Base-by-base conservation (phyloP, 768 basidiomycete genomes). In the Exidia glandulosa region DNA sequence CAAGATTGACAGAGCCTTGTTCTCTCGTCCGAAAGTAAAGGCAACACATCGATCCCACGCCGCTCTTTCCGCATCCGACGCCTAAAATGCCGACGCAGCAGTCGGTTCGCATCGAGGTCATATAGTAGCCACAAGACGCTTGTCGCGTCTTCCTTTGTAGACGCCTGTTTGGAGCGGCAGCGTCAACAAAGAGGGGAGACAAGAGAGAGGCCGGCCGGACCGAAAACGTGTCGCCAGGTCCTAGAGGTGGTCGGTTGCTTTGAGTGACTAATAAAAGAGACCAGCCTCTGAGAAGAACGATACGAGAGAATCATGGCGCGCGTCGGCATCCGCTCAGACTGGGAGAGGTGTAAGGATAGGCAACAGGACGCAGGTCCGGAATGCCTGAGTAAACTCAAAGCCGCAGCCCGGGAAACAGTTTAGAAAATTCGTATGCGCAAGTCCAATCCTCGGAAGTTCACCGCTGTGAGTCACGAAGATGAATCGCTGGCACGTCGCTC, bases 61-160 rank as follows among this genome's bases (percentile, higher is more conserved):
- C 25, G 25, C 50, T 6, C 50, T 27, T 14, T 54, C 25, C 50
- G 89, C 90, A 68, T 94, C 87, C 2, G 88, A 78, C 62, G 84
- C 83, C 63, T 92, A 77, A 70, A 93, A 92, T 6, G 94, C 90
- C 45, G 94, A 76, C 1, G 86, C 86, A 7, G 84, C 85, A 25
- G 83, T 82, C 70, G 66, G 0, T 62, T 66, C 25, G 83, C 77
- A 66, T 93, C 75, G 66, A 80, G 91, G 70, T 93, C 83, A 59
- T 90, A 71, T 41, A 90, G 75, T 59, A 81, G 74, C 84, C 85
- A 91, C 1, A 78, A 81, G 23, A 91, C 73, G 23, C 74, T 77
- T 0, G 87, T 86, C 16, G 79, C 79, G 66, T 88, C 85, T 33
- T 79, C 65, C n/a, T 80, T 76, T 1, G 90, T 88, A 45, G 85